Evolutionary conservation across 805 yeast genomes (phyloP), one percentile per base, ranked within the genome.

Genomic region (Saccharomycopsis selenospora): DNA sequence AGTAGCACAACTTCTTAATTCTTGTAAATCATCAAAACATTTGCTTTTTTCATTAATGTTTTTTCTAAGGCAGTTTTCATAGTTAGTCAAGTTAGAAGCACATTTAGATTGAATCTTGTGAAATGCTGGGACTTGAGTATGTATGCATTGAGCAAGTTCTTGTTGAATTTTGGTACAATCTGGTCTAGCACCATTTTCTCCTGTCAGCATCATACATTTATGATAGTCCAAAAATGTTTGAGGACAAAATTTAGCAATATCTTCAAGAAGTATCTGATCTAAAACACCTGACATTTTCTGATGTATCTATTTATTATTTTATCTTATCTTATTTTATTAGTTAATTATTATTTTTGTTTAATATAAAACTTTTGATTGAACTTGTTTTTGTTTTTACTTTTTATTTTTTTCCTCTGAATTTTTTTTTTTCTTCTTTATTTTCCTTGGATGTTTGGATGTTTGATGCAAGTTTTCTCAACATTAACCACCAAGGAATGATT

Each of bases 221-320:
- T 86, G 91, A 62, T 82, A 86, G 24, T 73, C 76, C 49, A 85
- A 65, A 55, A 86, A 85, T 58, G 79, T 75, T 52, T 76, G 79
- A 0, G 95, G 93, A 61, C 95, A 86, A 59, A 72, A 68, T 47
- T 77, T 73, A 11, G 95, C 89, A 49, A 84, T 78, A 58, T 86
- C 95, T 53, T 85, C 89, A 53, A 86, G 75, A 27, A 86, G 73
- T 45, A 82, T 68, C 60, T 85, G 90, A 63, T 86, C 95, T 26
- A 86, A 63, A 10, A 70, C 57, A 59, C 70, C 61, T 13, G 77
- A 68, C 75, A 73, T 72, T 41, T 43, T 52, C n/a, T 13, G 14
- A 14, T 17, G 41, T 43, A 8, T 8, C 7, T 42, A n/a, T 13
- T 41, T 40, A 7, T 27, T 27, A 27, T 27, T 8, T 27, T 27